Percentiles rank a stretch among this genome's conserved stretches.
Evolutionary conservation across 2,329 filamentous ascomycete species (phyloP).

Genomic region (Pseudogymnoascus sp.): DNA sequence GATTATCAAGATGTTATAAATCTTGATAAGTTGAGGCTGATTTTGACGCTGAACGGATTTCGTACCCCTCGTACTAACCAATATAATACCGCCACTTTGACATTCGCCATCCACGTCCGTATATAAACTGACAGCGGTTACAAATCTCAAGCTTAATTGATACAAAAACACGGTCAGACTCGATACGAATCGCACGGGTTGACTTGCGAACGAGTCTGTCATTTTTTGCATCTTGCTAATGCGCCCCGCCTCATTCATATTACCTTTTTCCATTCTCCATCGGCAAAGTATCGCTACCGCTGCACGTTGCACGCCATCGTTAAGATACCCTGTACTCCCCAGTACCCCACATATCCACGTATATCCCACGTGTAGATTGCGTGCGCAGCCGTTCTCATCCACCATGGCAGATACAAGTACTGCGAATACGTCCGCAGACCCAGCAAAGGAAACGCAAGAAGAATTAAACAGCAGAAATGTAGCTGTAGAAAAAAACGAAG

Average conservation of each 20-base stretch:
- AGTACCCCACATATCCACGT: neutral
- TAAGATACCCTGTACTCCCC: neutral
- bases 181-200: neutral
- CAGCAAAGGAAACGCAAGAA: neutral
- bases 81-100: neutral
- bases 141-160: neutral
- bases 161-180: neutral
- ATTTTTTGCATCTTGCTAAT: neutral
- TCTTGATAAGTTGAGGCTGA: neutral
- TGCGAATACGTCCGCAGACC: neutral
- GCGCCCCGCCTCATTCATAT: neutral
- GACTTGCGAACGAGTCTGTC: neutral
- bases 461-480: neutral
- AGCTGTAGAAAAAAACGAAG: neutral
- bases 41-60: neutral
- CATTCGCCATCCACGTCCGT: neutral
- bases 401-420: slow-evolving; percentile 12
- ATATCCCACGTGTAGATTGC: slow-evolving; percentile 3
- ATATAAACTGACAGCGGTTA: neutral
- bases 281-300: neutral
- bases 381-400: slow-evolving; percentile 8
- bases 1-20: slow-evolving; percentile 8
- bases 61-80: neutral
- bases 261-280: neutral
- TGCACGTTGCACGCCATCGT: neutral